These are phyloP conservation scores for Nadsonia fulvescens DNA, from an alignment of 805 yeast genomes.

Conservation along the genomic window DNA sequence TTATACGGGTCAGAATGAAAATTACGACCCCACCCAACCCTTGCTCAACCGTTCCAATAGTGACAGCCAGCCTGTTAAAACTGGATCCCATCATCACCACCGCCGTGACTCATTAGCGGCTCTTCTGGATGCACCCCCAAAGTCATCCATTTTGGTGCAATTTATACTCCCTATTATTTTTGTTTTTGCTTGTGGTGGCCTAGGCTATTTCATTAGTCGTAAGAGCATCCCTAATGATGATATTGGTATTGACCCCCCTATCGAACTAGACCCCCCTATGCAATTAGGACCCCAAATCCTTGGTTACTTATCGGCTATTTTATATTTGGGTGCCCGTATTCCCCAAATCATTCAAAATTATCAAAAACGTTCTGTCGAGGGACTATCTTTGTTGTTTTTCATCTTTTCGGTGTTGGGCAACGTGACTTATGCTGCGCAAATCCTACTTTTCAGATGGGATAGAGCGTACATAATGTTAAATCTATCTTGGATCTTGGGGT, in stretches of 20 bases:
- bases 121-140: too few species aligned
- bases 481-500: slow-evolving; percentile 63
- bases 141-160: too few species aligned
- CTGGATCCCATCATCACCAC: too few species aligned
- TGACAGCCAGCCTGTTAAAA: too few species aligned
- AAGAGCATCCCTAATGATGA: too few species aligned
- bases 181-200: slow-evolving; percentile 42
- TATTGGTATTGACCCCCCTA: slow-evolving; percentile 10
- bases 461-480: slow-evolving; percentile 39
- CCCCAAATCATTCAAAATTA: slow-evolving; percentile 82
- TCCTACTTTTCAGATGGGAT: slow-evolving; percentile 47
- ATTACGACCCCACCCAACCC: slow-evolving; percentile 12
- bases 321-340: slow-evolving; percentile 55
- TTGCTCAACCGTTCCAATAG: slow-evolving; percentile 15
- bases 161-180: slow-evolving; percentile 41
- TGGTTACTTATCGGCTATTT: slow-evolving; percentile 51
- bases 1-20: too few species aligned
- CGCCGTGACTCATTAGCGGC: slow-evolving; percentile 17
- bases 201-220: slow-evolving; percentile 41
- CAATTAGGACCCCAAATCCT: slow-evolving; percentile 41
- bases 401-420: slow-evolving; percentile 60
- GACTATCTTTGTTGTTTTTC: slow-evolving; percentile 70
- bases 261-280: slow-evolving; percentile 12
- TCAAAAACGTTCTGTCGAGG: slow-evolving; percentile 60
- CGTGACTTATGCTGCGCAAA: slow-evolving; percentile 57